Evolutionary conservation across 495 filamentous ascomycete species (phyloP).

Genomic region (Penicillium pulvis): DNA sequence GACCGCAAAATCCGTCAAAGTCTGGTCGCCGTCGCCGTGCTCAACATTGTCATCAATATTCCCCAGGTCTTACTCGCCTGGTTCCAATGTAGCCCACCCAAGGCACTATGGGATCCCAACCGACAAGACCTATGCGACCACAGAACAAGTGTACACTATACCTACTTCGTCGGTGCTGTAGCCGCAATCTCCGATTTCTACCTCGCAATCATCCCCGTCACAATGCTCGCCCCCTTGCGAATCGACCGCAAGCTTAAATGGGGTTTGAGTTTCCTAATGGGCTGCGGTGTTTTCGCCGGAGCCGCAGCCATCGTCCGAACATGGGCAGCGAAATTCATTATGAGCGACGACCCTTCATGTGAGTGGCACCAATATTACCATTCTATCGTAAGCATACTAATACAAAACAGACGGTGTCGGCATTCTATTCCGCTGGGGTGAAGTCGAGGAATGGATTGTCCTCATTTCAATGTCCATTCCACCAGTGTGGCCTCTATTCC

Average conservation of each 20-base stretch:
- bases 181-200: slow-evolving; percentile 29
- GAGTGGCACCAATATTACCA: not conserved
- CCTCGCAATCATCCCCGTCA: slow-evolving; percentile 26
- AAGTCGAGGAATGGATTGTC: slow-evolving; percentile 32
- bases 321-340: slow-evolving; percentile 29
- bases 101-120: slow-evolving; percentile 27
- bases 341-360: slow-evolving; percentile 29
- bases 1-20: slow-evolving; percentile 28
- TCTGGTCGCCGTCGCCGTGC: slow-evolving; percentile 23
- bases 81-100: slow-evolving; percentile 27
- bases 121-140: slow-evolving; percentile 24
- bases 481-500: slow-evolving; percentile 30
- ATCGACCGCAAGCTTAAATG: slow-evolving; percentile 31
- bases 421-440: slow-evolving; percentile 27
- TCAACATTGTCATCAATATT: slow-evolving; percentile 29
- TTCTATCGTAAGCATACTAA: slow-evolving; percentile 3
- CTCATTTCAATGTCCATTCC: slow-evolving; percentile 34
- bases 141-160: slow-evolving; percentile 26
- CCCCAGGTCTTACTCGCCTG: slow-evolving; percentile 25
- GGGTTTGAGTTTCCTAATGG: slow-evolving; percentile 32
- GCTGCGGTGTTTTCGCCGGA: slow-evolving; percentile 29
- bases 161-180: slow-evolving; percentile 28
- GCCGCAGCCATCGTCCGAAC: slow-evolving; percentile 29
- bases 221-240: slow-evolving; percentile 24
- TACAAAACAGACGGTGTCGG: slow-evolving; percentile 23